Evolutionary conservation across 2,329 filamentous ascomycete genomes (phyloP).

Genomic region (Ophiostoma quercus): DNA sequence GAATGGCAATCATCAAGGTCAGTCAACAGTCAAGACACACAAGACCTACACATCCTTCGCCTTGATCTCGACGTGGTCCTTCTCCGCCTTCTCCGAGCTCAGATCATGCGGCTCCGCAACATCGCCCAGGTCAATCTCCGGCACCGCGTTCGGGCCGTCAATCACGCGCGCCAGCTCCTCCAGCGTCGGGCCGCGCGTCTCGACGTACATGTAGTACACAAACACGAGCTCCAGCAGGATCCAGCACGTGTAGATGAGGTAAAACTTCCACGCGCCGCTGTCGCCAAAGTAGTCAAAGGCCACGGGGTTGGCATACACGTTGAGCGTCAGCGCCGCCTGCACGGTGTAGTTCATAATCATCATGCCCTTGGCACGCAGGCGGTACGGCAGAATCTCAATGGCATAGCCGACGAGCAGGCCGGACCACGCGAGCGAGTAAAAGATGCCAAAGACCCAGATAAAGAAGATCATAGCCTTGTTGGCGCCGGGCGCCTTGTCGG

Average conservation of each 20-base stretch:
- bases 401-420: slow-evolving; percentile 40
- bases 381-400: slow-evolving; percentile 25
- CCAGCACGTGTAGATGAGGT: slow-evolving; percentile 28
- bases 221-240: slow-evolving; percentile 30
- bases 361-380: slow-evolving; percentile 26
- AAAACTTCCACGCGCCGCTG: slow-evolving; percentile 27
- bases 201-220: slow-evolving; percentile 28
- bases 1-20: neutral
- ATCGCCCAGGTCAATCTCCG: slow-evolving; percentile 21
- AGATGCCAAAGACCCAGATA: slow-evolving; percentile 27
- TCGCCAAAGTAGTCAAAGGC: slow-evolving; percentile 26
- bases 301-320: slow-evolving; percentile 28
- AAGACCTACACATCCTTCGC: neutral
- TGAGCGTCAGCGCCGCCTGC: slow-evolving; percentile 25
- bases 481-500: slow-evolving; percentile 20
- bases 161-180: slow-evolving; percentile 49
- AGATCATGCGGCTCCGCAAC: neutral
- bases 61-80: slow-evolving; percentile 14
- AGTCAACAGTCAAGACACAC: neutral
- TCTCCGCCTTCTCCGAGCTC: neutral
- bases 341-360: slow-evolving; percentile 23
- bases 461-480: slow-evolving; percentile 24
- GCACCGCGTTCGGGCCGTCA: slow-evolving; percentile 26
- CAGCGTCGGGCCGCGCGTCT: slow-evolving; percentile 24
- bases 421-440: slow-evolving; percentile 39